Percentiles rank a stretch among this genome's conserved stretches.
These are phyloP conservation scores for Penicillium thymicola DNA, from an alignment of 2,329 filamentous ascomycete species.

Conservation along the genomic window DNA sequence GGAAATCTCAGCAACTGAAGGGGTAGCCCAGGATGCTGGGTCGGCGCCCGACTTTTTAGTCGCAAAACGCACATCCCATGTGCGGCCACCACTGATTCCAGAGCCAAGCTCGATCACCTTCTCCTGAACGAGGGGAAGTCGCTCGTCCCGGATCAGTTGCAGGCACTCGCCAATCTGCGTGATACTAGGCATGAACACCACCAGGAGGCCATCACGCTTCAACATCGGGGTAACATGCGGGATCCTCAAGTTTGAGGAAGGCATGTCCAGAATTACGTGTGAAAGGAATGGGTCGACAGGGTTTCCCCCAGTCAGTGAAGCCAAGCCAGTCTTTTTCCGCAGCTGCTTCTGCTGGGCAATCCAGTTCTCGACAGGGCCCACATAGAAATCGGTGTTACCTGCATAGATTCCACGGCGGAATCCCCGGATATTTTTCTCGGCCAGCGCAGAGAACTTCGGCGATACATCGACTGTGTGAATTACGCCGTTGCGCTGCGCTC, in stretches of 20 bases:
- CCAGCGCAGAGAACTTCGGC: slow-evolving; percentile 60
- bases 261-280: slow-evolving; percentile 71
- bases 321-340: slow-evolving; percentile 28
- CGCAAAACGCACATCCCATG: slow-evolving; percentile 47
- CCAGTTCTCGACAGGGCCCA: slow-evolving; percentile 64
- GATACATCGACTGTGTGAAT: slow-evolving; percentile 71
- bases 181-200: slow-evolving; percentile 73
- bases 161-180: slow-evolving; percentile 71
- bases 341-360: slow-evolving; percentile 51
- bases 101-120: slow-evolving; percentile 46
- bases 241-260: slow-evolving; percentile 55
- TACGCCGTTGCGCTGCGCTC: slow-evolving; percentile 60
- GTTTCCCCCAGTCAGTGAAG: slow-evolving; percentile 11
- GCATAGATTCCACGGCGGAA: slow-evolving; percentile 70
- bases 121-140: slow-evolving; percentile 52
- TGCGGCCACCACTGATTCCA: slow-evolving; percentile 46
- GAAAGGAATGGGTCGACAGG: slow-evolving; percentile 60
- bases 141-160: slow-evolving; percentile 51
- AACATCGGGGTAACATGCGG: slow-evolving; percentile 52
- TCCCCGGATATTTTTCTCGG: slow-evolving; percentile 60
- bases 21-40: slow-evolving; percentile 30
- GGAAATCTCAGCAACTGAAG: slow-evolving; percentile 16
- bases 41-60: slow-evolving; percentile 37
- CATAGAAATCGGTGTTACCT: slow-evolving; percentile 69
- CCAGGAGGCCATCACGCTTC: slow-evolving; percentile 60